phyloP scores from a whole-genome alignment of 805 yeast species.

The Saccharomycopsis sp. region DNA sequence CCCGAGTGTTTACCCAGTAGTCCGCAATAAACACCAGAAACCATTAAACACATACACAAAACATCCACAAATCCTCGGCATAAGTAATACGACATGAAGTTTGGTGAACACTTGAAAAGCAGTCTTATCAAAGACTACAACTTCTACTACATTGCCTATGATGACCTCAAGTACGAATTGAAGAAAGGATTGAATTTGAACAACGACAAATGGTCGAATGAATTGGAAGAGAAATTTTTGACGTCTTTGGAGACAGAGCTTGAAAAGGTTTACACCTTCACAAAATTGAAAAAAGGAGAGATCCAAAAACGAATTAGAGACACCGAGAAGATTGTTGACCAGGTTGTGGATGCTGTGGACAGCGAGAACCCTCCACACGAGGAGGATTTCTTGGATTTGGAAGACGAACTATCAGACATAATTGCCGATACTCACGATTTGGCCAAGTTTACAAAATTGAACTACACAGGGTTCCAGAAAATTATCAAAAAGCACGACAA shows the following conservation, averaged over 20 bases:
- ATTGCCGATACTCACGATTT: slow-evolving; percentile 97
- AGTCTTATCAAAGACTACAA: slow-evolving; percentile 86
- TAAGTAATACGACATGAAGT: no score
- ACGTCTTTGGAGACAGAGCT: slow-evolving; percentile 70
- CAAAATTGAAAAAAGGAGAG: slow-evolving; percentile 81
- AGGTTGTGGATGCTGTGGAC: slow-evolving; percentile 53
- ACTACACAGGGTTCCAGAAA: slow-evolving; percentile 96
- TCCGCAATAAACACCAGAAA: no score
- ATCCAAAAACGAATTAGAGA: slow-evolving; percentile 72
- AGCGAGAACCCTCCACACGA: slow-evolving; percentile 43
- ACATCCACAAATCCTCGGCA: no score
- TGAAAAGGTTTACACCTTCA: slow-evolving; percentile 89
- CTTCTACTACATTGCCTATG: slow-evolving; percentile 87
- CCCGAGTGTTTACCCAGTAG: no score
- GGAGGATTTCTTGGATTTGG: slow-evolving; percentile 65
- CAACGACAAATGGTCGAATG: slow-evolving; percentile 65
- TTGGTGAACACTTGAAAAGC: slow-evolving; percentile 87
- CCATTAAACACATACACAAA: no score
- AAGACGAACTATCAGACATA: slow-evolving; percentile 73
- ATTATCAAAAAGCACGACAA: slow-evolving; percentile 96
- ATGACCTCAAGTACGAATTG: slow-evolving; percentile 78
- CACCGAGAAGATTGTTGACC: slow-evolving; percentile 64
- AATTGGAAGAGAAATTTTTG: slow-evolving; percentile 76
- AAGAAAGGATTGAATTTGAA: slow-evolving; percentile 55
- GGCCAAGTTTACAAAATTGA: slow-evolving; percentile 87